Evolutionary conservation across 192 early-diverging fungal genomes (phyloP), one percentile per base, ranked within the genome.

Genomic region (Chytriomyces confervae): DNA sequence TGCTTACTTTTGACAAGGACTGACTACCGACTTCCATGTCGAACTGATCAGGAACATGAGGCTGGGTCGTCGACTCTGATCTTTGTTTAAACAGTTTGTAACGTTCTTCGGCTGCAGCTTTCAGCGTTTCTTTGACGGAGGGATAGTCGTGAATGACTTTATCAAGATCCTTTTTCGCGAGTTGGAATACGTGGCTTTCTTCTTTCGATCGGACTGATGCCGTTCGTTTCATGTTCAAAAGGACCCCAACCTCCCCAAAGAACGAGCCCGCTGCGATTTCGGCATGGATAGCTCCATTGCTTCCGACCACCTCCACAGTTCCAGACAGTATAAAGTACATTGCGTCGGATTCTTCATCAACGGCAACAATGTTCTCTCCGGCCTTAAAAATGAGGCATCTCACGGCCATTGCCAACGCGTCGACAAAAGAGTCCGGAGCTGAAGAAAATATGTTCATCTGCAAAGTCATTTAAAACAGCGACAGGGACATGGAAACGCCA

Each of bases 161-260:
- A 7, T 69, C 74, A 69, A 89, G 50, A 48, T 77, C 79, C 46
- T 79, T 61, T 62, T 81, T 82, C 10, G 78, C 80, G 50, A 89
- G 45, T 49, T 88, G 85, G 49, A 88, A 76, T 16, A 85, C 29
- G 44, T 51, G 76, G 67, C 86, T 84, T 70, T 83, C 72, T 48
- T 85, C 84, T 74, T 87, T 85, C 11, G 84, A 80, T 50, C 80
- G 18, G 51, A 88, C 83, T 29, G 72, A 75, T 6, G 86, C 85
- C 16, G 83, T 87, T 61, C 86, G 68, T 62, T 81, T 78, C 44
- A 88, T 83, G 49, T 87, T 80, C 49, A 85, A 62, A 36, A 88
- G 61, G 57, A 89, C 61, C 10, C 86, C 88, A 44, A 88, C 80
- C 72, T 89, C 88, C 6, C 88, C 88, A 77, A 89, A 89, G 66